phyloP scores from a whole-genome alignment of 1,139 yeast genomes.

The Candida gigantensis region DNA sequence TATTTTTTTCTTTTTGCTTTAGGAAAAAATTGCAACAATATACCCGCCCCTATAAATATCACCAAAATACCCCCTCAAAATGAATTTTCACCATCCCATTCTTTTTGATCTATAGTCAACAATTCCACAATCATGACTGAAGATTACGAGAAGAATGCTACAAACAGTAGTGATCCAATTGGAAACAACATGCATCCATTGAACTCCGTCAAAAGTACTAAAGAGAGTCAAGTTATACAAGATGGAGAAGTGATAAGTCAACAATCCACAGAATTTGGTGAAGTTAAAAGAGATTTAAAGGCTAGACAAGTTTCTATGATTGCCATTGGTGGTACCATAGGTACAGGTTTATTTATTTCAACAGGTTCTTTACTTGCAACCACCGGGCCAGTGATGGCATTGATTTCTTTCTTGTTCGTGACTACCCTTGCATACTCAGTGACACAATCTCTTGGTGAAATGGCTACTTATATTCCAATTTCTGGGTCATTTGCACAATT shows the following conservation, averaged over 20 bases:
- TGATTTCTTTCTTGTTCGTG: constrained; percentile 66
- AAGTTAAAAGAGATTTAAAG: constrained; percentile 43
- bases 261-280: constrained; percentile 13
- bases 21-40: too few species aligned
- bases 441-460: constrained; percentile 72
- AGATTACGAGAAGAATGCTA: too few species aligned
- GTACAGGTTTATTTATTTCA: constrained; percentile 65
- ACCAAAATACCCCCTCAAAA: too few species aligned
- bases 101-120: too few species aligned
- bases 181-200: constrained; percentile 1
- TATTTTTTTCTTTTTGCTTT: too few species aligned
- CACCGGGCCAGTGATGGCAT: constrained; percentile 75
- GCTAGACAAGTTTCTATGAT: constrained; percentile 73
- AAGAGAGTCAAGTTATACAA: constrained; percentile 10
- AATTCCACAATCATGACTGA: too few species aligned
- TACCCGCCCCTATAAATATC: too few species aligned
- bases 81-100: too few species aligned
- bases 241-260: constrained; percentile 10
- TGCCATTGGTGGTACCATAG: constrained; percentile 64
- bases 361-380: constrained; percentile 52
- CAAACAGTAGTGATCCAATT: too few species aligned
- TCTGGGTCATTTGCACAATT: constrained; percentile 63
- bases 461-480: constrained; percentile 73
- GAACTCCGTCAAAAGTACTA: constrained; percentile 3
- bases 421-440: constrained; percentile 65